These are phyloP conservation scores for Austroboletus novae-zelandiae DNA, from an alignment of 1,284 basidiomycete genomes.

Conservation along the genomic window DNA sequence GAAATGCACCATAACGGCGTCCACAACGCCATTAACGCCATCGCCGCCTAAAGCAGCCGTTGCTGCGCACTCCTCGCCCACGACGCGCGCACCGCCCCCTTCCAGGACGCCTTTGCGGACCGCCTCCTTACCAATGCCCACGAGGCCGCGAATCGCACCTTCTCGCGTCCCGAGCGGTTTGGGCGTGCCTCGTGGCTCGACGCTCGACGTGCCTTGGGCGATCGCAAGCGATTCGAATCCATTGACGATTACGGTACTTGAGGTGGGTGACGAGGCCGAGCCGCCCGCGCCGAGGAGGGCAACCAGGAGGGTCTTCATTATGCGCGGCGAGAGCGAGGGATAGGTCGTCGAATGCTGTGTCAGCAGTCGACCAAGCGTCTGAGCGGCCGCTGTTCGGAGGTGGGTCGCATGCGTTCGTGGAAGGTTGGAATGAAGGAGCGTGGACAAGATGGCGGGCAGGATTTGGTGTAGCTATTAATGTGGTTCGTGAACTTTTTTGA, in stretches of 20 bases:
- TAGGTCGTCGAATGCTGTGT: conserved; percentile 81
- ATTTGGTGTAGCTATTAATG: conserved; percentile 86
- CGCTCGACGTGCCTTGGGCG: conserved; percentile 10
- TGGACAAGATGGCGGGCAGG: conserved; percentile 88
- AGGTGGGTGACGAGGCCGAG: conserved; percentile 5
- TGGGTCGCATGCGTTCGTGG: conserved; percentile 56
- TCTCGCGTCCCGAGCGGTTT: conserved; percentile 77
- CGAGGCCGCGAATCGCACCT: conserved; percentile 82
- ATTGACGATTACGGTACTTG: conserved; percentile 21
- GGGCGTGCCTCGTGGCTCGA: conserved; percentile 43
- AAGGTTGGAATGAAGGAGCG: conserved; percentile 83
- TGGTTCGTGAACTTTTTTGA: background rate
- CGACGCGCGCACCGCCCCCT: conserved; percentile 68
- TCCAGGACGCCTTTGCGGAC: conserved; percentile 77
- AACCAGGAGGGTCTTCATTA: conserved; percentile 89
- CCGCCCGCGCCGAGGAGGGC: conserved; percentile 57
- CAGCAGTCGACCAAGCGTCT: conserved; percentile 79
- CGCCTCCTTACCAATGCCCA: conserved; percentile 81
- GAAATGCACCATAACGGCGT: conserved; percentile 54
- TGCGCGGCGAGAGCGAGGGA: conserved; percentile 81
- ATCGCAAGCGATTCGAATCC: conserved; percentile 30
- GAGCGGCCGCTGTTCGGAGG: conserved; percentile 74
- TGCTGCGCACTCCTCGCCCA: conserved; percentile 58
- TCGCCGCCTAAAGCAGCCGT: conserved; percentile 37
- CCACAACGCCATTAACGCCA: conserved; percentile 41